Conservation (phyloP, 1,284 basidiomycete species). For the Rugosomyces carneus region DNA sequence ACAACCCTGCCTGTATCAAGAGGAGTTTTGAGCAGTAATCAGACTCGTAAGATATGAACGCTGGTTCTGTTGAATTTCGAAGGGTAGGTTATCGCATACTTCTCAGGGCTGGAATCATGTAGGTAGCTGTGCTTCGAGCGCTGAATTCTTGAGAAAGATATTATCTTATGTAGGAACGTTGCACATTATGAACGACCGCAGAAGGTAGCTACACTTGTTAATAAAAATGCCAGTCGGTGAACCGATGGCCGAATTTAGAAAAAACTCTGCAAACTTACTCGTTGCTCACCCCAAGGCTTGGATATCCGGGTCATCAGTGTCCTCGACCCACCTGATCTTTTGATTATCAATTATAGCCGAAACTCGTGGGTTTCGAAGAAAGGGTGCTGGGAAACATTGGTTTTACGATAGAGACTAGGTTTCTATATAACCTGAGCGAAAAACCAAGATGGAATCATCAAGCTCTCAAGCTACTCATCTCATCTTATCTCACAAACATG, state of each 20-base stretch:
- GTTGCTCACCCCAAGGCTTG: background rate
- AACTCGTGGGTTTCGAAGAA: background rate
- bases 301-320: background rate
- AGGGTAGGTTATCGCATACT: too few relatives aligned
- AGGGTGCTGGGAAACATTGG: background rate
- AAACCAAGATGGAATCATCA: background rate
- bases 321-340: background rate
- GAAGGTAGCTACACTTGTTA: background rate
- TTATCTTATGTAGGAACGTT: too few relatives aligned
- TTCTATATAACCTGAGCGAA: background rate
- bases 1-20: background rate
- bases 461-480: background rate
- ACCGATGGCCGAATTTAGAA: background rate
- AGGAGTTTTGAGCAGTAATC: background rate
- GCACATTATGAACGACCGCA: too few relatives aligned
- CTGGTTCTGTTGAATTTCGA: background rate
- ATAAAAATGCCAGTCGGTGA: background rate
- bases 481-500: background rate
- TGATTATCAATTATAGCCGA: background rate
- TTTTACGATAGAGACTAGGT: background rate
- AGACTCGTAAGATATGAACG: background rate
- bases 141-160: too few relatives aligned
- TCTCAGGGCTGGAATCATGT: too few relatives aligned
- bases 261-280: background rate
- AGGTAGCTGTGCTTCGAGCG: background rate